Conservation (phyloP, 2,329 filamentous ascomycete species). For the Ascosphaera aggregata region DNA sequence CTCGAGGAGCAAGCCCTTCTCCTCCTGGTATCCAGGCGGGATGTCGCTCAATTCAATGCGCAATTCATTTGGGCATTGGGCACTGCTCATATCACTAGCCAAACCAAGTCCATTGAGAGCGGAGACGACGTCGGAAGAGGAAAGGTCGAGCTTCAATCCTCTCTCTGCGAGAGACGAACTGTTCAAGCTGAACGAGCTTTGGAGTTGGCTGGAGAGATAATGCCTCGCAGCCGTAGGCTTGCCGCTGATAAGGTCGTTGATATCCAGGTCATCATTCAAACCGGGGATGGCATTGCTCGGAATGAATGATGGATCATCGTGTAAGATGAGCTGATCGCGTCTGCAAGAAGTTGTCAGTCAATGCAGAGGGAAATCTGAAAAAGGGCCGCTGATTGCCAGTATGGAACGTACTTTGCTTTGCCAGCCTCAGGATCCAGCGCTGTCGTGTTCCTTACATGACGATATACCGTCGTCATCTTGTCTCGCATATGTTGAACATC, state of each 20-base stretch:
- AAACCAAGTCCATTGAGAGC: slow-evolving; percentile 17
- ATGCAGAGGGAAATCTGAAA: not conserved
- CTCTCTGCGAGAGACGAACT: slow-evolving; percentile 8
- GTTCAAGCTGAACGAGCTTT: slow-evolving; percentile 9
- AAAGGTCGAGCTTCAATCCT: slow-evolving; percentile 23
- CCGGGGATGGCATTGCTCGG: slow-evolving; percentile 39
- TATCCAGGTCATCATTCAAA: slow-evolving; percentile 30
- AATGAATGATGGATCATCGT: slow-evolving; percentile 64
- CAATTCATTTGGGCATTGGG: slow-evolving; percentile 11
- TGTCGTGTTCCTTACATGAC: slow-evolving; percentile 26
- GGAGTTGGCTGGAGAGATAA: slow-evolving; percentile 13
- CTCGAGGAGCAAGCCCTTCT: slow-evolving; percentile 25
- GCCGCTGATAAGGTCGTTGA: slow-evolving; percentile 15
- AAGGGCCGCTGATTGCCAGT: not conserved
- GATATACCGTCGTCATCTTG: slow-evolving; percentile 46
- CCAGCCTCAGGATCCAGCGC: slow-evolving; percentile 47
- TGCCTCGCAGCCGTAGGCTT: slow-evolving; percentile 13
- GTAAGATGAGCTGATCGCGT: slow-evolving; percentile 49
- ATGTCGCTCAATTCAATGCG: slow-evolving; percentile 6
- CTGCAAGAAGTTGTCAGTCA: slow-evolving; percentile 22
- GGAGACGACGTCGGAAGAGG: slow-evolving; percentile 22
- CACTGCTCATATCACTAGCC: slow-evolving; percentile 20
- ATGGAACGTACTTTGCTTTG: slow-evolving; percentile 45
- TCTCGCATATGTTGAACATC: slow-evolving; percentile 57
- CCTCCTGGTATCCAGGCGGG: slow-evolving; percentile 14